phyloP scores from a whole-genome alignment of 345 rosid genomes.

The Salix arbutifolia region DNA sequence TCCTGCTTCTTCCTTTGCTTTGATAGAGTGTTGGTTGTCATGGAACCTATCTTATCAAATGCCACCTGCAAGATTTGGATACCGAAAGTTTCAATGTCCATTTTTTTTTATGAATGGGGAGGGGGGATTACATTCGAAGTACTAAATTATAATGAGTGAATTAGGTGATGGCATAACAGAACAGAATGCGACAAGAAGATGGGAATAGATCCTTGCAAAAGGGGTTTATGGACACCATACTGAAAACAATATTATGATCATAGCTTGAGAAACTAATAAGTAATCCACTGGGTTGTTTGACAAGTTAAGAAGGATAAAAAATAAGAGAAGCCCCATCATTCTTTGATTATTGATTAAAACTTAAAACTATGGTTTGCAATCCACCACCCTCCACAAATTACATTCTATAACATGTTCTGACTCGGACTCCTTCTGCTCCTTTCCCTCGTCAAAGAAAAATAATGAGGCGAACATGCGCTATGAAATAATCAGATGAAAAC shows the following conservation, averaged over 20 bases:
- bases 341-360: background rate
- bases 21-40: conserved; percentile 91
- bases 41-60: conserved; percentile 76
- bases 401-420: background rate
- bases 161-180: background rate
- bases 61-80: conserved; percentile 62
- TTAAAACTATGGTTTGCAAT: background rate
- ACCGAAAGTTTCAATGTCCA: background rate
- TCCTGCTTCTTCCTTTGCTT: conserved; percentile 98
- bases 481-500: background rate
- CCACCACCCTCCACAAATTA: background rate
- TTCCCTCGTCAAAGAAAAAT: background rate
- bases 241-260: background rate
- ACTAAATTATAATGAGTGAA: background rate
- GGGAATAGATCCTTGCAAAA: background rate
- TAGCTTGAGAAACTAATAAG: background rate
- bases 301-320: background rate
- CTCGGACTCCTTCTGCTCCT: background rate
- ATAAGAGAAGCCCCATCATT: background rate
- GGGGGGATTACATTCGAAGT: too few species aligned
- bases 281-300: background rate
- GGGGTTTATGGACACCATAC: too few species aligned
- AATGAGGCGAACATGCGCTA: too few species aligned
- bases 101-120: background rate
- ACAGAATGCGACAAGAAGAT: background rate